Percentiles rank a stretch among this genome's conserved stretches.
phyloP scores from a whole-genome alignment of 2,329 filamentous ascomycete species.

The Pseudocercospora eumusae region DNA sequence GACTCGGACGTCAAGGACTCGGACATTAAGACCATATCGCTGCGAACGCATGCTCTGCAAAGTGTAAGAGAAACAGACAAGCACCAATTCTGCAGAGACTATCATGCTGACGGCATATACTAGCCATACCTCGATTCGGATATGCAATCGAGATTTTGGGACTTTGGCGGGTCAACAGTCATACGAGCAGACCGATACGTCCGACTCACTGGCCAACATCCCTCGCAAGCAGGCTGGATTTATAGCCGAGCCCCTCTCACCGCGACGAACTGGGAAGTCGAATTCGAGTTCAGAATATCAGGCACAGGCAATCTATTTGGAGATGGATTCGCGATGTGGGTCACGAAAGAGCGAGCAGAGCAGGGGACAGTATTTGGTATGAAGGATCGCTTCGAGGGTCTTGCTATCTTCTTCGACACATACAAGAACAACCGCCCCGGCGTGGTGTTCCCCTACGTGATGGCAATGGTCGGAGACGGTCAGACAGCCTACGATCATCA shows the following conservation, averaged over 20 bases:
- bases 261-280: constrained; percentile 98
- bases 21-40: constrained; percentile 40
- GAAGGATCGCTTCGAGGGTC: constrained; percentile 84
- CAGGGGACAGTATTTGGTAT: constrained; percentile 84
- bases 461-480: constrained; percentile 97
- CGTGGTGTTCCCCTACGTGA: constrained; percentile 93
- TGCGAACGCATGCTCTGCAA: constrained; percentile 41
- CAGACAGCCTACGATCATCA: constrained; percentile 86
- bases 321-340: constrained; percentile 96
- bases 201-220: constrained; percentile 84
- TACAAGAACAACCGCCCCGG: constrained; percentile 99
- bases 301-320: constrained; percentile 88
- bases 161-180: constrained; percentile 95
- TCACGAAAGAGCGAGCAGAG: constrained; percentile 86
- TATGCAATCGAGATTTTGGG: constrained; percentile 98
- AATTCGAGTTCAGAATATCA: constrained; percentile 92
- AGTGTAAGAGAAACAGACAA: constrained; percentile 26
- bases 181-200: constrained; percentile 79
- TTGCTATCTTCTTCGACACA: constrained; percentile 95
- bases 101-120: constrained; percentile 2
- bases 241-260: constrained; percentile 93
- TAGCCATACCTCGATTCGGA: constrained; percentile 97
- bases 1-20: constrained; percentile 40
- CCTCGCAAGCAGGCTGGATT: constrained; percentile 88
- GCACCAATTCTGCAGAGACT: background rate